Percentiles rank a stretch among this genome's conserved stretches.
These are phyloP conservation scores for Coprinopsis sp. DNA, from an alignment of 768 basidiomycete species.

Conservation along the genomic window DNA sequence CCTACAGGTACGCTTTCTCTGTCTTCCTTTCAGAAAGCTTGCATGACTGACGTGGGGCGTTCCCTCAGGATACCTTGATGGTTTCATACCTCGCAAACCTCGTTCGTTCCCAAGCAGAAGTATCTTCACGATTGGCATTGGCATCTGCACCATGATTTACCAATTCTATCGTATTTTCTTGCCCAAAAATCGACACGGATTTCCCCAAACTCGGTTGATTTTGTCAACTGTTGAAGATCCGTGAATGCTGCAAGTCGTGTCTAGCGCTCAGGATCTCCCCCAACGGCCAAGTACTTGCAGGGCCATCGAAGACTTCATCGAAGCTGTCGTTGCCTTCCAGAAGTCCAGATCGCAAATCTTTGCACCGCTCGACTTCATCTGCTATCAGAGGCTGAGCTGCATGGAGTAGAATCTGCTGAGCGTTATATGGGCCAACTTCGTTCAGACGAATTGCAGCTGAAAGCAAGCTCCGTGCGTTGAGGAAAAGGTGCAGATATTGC, in stretches of 20 bases:
- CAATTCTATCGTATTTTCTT: slow-evolving; percentile 2
- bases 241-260: slow-evolving; percentile 92
- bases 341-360: slow-evolving; percentile 45
- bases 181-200: slow-evolving; percentile 11
- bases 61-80: slow-evolving; percentile 85
- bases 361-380: slow-evolving; percentile 41
- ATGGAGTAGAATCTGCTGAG: slow-evolving; percentile 84
- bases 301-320: slow-evolving; percentile 46
- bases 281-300: slow-evolving; percentile 92
- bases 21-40: slow-evolving; percentile 7
- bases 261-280: slow-evolving; percentile 88
- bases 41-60: too few relatives aligned
- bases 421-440: slow-evolving; percentile 84
- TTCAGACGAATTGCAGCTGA: slow-evolving; percentile 93
- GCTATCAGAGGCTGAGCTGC: slow-evolving; percentile 65
- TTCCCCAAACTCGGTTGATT: slow-evolving; percentile 13
- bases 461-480: slow-evolving; percentile 84
- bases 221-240: slow-evolving; percentile 93
- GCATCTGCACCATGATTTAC: slow-evolving; percentile 42
- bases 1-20: slow-evolving; percentile 51
- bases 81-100: slow-evolving; percentile 92
- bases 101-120: slow-evolving; percentile 89
- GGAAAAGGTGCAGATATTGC: slow-evolving; percentile 86
- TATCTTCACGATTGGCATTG: slow-evolving; percentile 82
- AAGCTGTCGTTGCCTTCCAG: slow-evolving; percentile 26